Conservation (phyloP, 345 rosid species). For the Ricinus communis region DNA sequence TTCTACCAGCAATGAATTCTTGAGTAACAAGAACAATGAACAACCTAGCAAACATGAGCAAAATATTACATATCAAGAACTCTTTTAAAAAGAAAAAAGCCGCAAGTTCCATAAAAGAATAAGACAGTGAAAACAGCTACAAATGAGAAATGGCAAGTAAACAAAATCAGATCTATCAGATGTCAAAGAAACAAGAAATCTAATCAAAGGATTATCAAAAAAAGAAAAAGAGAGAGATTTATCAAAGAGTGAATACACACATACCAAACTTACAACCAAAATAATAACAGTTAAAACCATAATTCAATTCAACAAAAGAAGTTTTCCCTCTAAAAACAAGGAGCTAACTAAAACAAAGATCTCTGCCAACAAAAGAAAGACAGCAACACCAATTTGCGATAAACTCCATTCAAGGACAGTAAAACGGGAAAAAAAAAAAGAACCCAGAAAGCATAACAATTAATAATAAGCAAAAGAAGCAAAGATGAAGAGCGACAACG, state of each 20-base stretch:
- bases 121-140: conserved; percentile 3
- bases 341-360: conserved; percentile 9
- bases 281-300: neutral
- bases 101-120: neutral
- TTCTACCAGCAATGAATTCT: conserved; percentile 7
- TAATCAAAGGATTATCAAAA: no score
- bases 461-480: neutral
- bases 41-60: neutral
- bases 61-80: neutral
- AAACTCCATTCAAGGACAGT: conserved; percentile 3
- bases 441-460: neutral
- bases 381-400: neutral
- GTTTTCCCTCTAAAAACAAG: neutral
- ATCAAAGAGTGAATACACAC: neutral
- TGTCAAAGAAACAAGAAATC: neutral
- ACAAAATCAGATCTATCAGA: neutral
- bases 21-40: conserved; percentile 5
- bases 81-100: neutral
- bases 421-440: neutral
- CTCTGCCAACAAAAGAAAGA: neutral
- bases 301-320: conserved; percentile 7
- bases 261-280: neutral
- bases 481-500: neutral
- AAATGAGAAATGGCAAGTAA: conserved; percentile 1
- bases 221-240: no score